Percentiles rank a stretch among this genome's conserved stretches.
Conservation (phyloP, 164 flowering plant species). For the Vitis amurensis region DNA sequence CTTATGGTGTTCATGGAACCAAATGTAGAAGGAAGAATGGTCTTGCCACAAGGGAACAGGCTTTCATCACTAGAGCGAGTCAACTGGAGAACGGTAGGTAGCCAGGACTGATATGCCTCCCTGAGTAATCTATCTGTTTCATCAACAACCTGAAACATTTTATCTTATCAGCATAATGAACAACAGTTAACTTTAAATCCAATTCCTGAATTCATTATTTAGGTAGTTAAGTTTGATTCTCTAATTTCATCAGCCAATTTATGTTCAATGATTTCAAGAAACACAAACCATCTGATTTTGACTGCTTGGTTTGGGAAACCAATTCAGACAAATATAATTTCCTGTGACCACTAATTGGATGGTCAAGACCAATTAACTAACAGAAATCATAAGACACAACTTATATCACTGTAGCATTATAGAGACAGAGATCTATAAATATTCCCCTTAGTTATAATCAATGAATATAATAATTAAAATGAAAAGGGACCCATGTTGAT, state of each 20-base stretch:
- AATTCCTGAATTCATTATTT: not conserved
- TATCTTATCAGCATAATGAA: not conserved
- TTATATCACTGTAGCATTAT: not conserved
- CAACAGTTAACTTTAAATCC: too few species aligned
- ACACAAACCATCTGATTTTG: not conserved
- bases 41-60: slow-evolving; percentile 13
- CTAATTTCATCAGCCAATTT: not conserved
- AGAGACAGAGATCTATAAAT: not conserved
- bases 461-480: not conserved
- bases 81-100: slow-evolving; percentile 74
- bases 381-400: not conserved
- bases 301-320: not conserved
- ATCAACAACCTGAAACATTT: slow-evolving; percentile 72
- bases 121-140: slow-evolving; percentile 87
- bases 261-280: not conserved
- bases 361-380: not conserved
- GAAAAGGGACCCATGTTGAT: not conserved
- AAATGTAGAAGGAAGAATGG: slow-evolving; percentile 21
- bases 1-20: slow-evolving; percentile 70
- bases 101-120: slow-evolving; percentile 95
- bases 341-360: not conserved
- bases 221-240: not conserved
- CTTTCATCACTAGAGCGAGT: slow-evolving; percentile 36
- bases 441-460: not conserved
- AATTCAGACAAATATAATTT: not conserved